These are phyloP conservation scores for Psilocybe cubensis DNA, from an alignment of 768 basidiomycete species.

Conservation along the genomic window DNA sequence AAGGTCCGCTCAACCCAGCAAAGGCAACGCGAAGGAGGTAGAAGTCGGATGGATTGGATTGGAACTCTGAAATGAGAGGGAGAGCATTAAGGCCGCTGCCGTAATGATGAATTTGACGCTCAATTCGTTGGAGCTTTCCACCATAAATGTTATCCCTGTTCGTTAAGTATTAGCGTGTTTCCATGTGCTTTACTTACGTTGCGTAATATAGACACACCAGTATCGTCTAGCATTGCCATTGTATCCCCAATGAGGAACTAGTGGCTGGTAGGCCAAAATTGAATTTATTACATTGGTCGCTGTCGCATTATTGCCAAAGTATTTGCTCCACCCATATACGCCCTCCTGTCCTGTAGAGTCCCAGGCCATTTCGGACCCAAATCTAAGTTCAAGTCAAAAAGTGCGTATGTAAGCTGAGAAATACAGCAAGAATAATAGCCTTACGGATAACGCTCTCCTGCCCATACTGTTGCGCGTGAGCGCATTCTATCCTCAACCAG, in stretches of 20 bases:
- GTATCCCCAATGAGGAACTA: constrained; percentile 64
- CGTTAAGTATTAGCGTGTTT: background rate
- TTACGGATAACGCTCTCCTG: constrained; percentile 53
- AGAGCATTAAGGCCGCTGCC: constrained; percentile 59
- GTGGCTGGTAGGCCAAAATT: constrained; percentile 58
- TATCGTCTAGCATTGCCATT: constrained; percentile 62
- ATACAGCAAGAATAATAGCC: constrained; percentile 18
- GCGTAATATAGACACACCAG: constrained; percentile 39
- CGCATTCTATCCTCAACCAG: constrained; percentile 51
- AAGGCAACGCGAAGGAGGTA: constrained; percentile 57
- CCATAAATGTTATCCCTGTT: constrained; percentile 60
- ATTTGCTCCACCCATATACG: constrained; percentile 56
- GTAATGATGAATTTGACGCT: constrained; percentile 63
- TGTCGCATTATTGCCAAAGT: constrained; percentile 55
- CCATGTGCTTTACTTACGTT: background rate
- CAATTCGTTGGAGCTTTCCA: constrained; percentile 56
- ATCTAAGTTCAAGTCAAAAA: constrained; percentile 32
- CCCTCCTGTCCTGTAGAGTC: constrained; percentile 61
- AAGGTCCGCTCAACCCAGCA: constrained; percentile 55
- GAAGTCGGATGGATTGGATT: constrained; percentile 48
- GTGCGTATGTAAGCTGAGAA: background rate
- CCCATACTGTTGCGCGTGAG: constrained; percentile 47
- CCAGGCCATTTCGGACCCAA: constrained; percentile 66
- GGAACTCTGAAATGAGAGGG: constrained; percentile 53
- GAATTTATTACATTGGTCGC: constrained; percentile 57